phyloP scores from a whole-genome alignment of 805 yeast genomes.

The Debaryomyces castellii region DNA sequence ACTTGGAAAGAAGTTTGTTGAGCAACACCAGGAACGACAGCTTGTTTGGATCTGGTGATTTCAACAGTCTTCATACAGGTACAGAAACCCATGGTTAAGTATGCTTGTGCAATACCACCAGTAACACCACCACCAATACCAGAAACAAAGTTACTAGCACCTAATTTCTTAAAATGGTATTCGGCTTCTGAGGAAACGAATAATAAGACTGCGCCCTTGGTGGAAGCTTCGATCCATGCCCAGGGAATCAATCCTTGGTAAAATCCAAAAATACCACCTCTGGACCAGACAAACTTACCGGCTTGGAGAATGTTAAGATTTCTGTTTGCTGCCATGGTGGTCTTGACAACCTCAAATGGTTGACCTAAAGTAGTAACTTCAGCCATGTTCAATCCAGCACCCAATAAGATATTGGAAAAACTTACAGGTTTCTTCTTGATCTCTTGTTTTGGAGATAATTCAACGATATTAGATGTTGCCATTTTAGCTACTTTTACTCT shows the following conservation, averaged over 20 bases:
- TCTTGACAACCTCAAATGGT: constrained; percentile 92
- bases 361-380: constrained; percentile 96
- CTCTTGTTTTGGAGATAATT: constrained; percentile 13
- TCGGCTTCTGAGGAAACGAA: constrained; percentile 94
- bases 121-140: constrained; percentile 96
- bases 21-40: constrained; percentile 56
- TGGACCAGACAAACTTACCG: constrained; percentile 75
- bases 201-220: constrained; percentile 93
- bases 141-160: constrained; percentile 65
- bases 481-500: background rate
- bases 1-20: constrained; percentile 78
- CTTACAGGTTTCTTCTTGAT: constrained; percentile 82
- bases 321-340: constrained; percentile 98
- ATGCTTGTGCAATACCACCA: constrained; percentile 97
- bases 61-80: constrained; percentile 99
- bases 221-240: constrained; percentile 99
- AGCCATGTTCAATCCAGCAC: constrained; percentile 89
- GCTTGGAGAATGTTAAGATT: constrained; percentile 65
- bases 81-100: constrained; percentile 95
- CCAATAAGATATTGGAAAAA: constrained; percentile 85
- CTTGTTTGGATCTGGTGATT: constrained; percentile 86
- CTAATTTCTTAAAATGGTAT: constrained; percentile 63
- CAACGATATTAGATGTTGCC: background rate
- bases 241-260: constrained; percentile 98
- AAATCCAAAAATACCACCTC: constrained; percentile 91